A percentile compares a stretch with the other conserved stretches of the same genome.
Conservation (phyloP, 306 rosid genomes). For the Pachyrhizus erosus region DNA sequence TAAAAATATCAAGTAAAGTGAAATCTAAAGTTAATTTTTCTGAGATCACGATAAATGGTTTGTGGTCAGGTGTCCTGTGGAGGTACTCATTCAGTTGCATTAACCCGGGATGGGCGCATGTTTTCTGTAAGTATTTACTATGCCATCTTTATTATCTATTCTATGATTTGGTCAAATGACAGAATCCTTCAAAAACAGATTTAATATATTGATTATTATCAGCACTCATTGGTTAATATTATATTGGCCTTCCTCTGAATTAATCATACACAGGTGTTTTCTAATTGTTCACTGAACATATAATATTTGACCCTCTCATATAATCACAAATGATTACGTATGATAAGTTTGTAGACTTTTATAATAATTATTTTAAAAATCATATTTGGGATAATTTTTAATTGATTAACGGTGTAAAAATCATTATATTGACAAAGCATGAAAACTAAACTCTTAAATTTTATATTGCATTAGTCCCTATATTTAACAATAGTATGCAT, state of each 20-base stretch:
- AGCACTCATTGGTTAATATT: not conserved
- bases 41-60: conserved; percentile 22
- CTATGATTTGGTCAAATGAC: conserved; percentile 14
- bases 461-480: no score
- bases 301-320: not conserved
- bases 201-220: not conserved
- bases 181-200: not conserved
- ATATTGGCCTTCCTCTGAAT: not conserved
- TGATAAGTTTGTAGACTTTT: not conserved
- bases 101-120: conserved; percentile 86
- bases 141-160: conserved; percentile 22
- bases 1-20: not conserved
- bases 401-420: not conserved
- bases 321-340: not conserved
- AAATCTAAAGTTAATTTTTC: not conserved
- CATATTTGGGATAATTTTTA: no score
- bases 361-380: not conserved
- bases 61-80: conserved; percentile 86
- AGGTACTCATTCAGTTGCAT: conserved; percentile 96
- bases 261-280: conserved; percentile 11
- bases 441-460: no score
- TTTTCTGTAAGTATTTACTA: conserved; percentile 69
- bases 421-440: no score
- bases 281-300: not conserved
- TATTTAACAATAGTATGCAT: no score